Evolutionary conservation across 2,329 filamentous ascomycete genomes (phyloP).

Genomic region (Trematosphaeria pertusa): DNA sequence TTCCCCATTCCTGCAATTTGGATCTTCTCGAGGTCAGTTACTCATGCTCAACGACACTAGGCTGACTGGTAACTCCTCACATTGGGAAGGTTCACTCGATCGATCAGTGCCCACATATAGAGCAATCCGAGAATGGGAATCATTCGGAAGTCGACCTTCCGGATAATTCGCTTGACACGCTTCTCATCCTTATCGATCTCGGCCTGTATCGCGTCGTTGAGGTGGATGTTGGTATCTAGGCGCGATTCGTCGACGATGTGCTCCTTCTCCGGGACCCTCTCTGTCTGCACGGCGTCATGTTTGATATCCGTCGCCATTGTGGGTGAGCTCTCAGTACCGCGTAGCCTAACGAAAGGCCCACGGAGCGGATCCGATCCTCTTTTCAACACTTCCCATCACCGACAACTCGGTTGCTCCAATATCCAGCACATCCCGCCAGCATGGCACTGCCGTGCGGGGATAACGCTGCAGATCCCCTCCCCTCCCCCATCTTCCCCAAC

Average conservation of each 20-base stretch:
- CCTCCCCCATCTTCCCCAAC: too few species aligned
- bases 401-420: background rate
- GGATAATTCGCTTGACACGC: conserved; percentile 14
- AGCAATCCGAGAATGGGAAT: conserved; percentile 17
- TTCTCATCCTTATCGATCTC: conserved; percentile 18
- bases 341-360: too few species aligned
- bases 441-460: background rate
- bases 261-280: conserved; percentile 4
- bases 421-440: background rate
- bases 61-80: too few species aligned
- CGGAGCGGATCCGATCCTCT: too few species aligned
- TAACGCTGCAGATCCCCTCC: background rate
- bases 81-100: conserved; percentile 17
- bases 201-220: conserved; percentile 16
- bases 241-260: conserved; percentile 17
- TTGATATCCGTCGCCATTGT: conserved; percentile 6
- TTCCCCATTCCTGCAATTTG: conserved; percentile 12
- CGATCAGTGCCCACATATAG: conserved; percentile 22
- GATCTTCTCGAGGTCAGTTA: background rate
- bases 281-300: conserved; percentile 3
- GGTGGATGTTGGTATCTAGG: conserved; percentile 15
- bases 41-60: too few species aligned
- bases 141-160: conserved; percentile 19
- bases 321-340: too few species aligned
- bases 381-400: too few species aligned